These are phyloP conservation scores for Alternaria novae-zelandiae DNA, from an alignment of 2,329 filamentous ascomycete species.

Conservation along the genomic window DNA sequence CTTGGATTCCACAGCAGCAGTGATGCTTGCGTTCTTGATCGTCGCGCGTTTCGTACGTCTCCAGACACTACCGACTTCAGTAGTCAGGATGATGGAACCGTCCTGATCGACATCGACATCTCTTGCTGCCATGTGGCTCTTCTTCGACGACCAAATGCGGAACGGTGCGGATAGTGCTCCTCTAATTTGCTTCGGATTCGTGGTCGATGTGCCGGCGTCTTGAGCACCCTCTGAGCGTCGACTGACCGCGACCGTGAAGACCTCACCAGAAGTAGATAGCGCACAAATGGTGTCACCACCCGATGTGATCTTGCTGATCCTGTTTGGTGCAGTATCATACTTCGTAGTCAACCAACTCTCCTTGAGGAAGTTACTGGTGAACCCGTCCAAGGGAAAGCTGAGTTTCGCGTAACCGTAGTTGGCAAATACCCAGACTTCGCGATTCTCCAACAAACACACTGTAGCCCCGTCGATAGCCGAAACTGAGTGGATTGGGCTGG, in stretches of 20 bases:
- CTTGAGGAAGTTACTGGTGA: conserved; percentile 72
- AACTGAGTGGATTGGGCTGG: conserved; percentile 74
- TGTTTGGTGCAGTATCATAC: conserved; percentile 69
- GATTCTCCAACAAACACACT: conserved; percentile 81
- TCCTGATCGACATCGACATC: conserved; percentile 92
- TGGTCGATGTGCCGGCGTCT: conserved; percentile 73
- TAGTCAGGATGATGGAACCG: conserved; percentile 93
- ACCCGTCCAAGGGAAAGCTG: conserved; percentile 78
- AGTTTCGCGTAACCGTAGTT: conserved; percentile 96
- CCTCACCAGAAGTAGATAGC: conserved; percentile 80
- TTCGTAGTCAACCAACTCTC: conserved; percentile 69
- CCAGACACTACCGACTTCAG: conserved; percentile 92
- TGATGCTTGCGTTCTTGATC: conserved; percentile 69
- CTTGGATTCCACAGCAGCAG: conserved; percentile 62
- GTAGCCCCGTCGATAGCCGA: conserved; percentile 92
- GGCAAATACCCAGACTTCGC: conserved; percentile 91
- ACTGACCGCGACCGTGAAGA: conserved; percentile 83
- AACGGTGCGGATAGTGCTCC: conserved; percentile 79
- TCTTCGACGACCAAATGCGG: conserved; percentile 87
- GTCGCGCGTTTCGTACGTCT: conserved; percentile 82
- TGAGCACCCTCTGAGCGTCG: conserved; percentile 67
- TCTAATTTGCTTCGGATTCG: conserved; percentile 89
- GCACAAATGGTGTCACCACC: conserved; percentile 93
- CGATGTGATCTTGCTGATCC: conserved; percentile 77
- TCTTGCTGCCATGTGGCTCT: conserved; percentile 79